A percentile compares a stretch with the other conserved stretches of the same genome.
These are phyloP conservation scores for Cutaneotrichosporon cyanovorans DNA, from an alignment of 1,284 basidiomycete species.

Conservation along the genomic window DNA sequence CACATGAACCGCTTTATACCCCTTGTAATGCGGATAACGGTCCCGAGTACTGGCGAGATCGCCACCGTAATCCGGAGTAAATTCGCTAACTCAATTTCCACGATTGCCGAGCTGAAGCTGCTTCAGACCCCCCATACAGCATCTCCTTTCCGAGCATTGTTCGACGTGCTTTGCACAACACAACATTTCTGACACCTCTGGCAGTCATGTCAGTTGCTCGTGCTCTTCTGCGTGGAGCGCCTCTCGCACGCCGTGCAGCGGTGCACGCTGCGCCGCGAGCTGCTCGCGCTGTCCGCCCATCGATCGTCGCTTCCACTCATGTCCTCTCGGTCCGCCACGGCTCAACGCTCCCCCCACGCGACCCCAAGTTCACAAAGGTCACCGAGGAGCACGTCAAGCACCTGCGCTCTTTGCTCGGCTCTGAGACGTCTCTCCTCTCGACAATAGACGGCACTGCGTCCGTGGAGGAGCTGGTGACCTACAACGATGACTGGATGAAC, in stretches of 20 bases:
- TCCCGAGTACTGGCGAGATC: too few species aligned
- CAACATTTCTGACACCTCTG: too few species aligned
- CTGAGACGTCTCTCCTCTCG: conserved; percentile 47
- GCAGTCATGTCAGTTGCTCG: conserved; percentile 19
- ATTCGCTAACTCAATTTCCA: too few species aligned
- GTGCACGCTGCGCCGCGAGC: conserved; percentile 6
- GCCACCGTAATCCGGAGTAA: too few species aligned
- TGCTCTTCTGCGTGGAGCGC: conserved; percentile 12
- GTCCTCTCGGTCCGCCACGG: conserved; percentile 20
- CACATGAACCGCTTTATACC: too few species aligned
- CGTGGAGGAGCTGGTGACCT: conserved; percentile 64
- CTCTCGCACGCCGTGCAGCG: conserved; percentile 4
- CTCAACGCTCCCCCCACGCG: conserved; percentile 40
- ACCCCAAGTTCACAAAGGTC: conserved; percentile 44
- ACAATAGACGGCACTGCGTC: conserved; percentile 46
- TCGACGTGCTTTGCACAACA: too few species aligned
- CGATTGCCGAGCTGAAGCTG: too few species aligned
- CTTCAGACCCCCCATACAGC: too few species aligned
- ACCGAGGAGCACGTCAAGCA: conserved; percentile 47
- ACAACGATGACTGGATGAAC: conserved; percentile 96
- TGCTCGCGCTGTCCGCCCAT: conserved; percentile 1
- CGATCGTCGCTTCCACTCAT: neutral
- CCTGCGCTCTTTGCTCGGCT: conserved; percentile 48
- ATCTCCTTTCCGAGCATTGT: too few species aligned
- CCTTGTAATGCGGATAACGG: too few species aligned